A percentile compares a stretch with the other conserved stretches of the same genome.
Evolutionary conservation across 192 early-diverging fungal genomes (phyloP).

Genomic region (Entrophospora sp.): DNA sequence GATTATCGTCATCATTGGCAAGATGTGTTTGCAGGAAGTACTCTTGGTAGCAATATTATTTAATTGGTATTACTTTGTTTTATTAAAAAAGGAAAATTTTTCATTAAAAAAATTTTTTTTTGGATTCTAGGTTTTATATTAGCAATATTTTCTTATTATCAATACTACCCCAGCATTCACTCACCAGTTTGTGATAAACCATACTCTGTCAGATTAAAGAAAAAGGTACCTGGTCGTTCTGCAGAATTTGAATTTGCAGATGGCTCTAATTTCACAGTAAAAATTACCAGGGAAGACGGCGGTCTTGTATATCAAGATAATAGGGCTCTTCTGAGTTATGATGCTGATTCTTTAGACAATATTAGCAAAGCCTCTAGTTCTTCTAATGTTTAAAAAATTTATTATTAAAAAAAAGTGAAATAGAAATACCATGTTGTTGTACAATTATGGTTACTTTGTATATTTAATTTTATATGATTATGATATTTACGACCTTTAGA

Average conservation of each 20-base stretch:
- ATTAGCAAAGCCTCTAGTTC: too few species aligned
- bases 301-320: too few species aligned
- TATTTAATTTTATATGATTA: too few species aligned
- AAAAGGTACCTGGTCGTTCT: neutral
- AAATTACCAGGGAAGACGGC: neutral
- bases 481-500: too few species aligned
- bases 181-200: neutral
- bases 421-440: too few species aligned
- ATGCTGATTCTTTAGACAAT: too few species aligned
- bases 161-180: neutral
- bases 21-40: constrained; percentile 57
- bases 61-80: neutral
- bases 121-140: neutral
- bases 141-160: neutral
- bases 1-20: constrained; percentile 80
- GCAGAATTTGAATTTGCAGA: neutral
- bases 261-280: neutral
- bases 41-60: constrained; percentile 36
- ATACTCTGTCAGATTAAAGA: neutral
- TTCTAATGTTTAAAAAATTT: too few species aligned
- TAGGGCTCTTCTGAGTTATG: too few species aligned
- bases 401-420: too few species aligned
- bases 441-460: too few species aligned
- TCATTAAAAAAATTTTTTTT: neutral
- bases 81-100: neutral